Conservation (phyloP, 2,329 filamentous ascomycete genomes). For the Colletotrichum lindemuthianum region DNA sequence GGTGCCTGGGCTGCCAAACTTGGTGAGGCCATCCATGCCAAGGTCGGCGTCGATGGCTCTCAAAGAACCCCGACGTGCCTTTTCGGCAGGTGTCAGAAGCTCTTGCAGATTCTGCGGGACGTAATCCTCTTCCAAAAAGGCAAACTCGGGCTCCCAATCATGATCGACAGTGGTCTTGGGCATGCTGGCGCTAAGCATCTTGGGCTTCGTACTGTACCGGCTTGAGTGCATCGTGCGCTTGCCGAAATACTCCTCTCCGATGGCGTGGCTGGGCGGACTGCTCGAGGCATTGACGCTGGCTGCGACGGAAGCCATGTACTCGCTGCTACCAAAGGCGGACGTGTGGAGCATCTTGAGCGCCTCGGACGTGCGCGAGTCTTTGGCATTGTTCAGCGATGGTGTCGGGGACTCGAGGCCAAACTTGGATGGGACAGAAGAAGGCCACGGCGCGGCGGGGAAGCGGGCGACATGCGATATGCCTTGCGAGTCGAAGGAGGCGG, state of each 20-base stretch:
- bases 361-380: conserved; percentile 69
- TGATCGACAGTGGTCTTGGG: conserved; percentile 71
- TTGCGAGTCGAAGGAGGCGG: conserved; percentile 95
- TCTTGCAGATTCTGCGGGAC: conserved; percentile 78
- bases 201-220: conserved; percentile 70
- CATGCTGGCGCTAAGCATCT: conserved; percentile 74
- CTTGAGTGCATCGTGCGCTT: conserved; percentile 77
- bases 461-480: conserved; percentile 92
- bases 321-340: conserved; percentile 74
- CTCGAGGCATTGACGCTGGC: conserved; percentile 47
- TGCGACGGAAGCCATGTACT: conserved; percentile 66
- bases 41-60: conserved; percentile 64
- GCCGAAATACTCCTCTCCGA: conserved; percentile 71
- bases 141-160: conserved; percentile 75
- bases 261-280: conserved; percentile 63
- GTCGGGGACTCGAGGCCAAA: conserved; percentile 91
- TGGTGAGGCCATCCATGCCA: conserved; percentile 58
- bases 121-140: conserved; percentile 86
- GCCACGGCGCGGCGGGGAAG: conserved; percentile 81
- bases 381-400: conserved; percentile 73
- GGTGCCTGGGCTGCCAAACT: conserved; percentile 68
- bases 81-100: conserved; percentile 73
- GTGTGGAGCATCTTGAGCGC: conserved; percentile 72
- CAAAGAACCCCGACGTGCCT: conserved; percentile 70
- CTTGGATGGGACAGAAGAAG: conserved; percentile 90